Percentiles rank a stretch among this genome's conserved stretches.
Conservation (phyloP, 352 stramenopile species). For the Proteromonas lacertae region DNA sequence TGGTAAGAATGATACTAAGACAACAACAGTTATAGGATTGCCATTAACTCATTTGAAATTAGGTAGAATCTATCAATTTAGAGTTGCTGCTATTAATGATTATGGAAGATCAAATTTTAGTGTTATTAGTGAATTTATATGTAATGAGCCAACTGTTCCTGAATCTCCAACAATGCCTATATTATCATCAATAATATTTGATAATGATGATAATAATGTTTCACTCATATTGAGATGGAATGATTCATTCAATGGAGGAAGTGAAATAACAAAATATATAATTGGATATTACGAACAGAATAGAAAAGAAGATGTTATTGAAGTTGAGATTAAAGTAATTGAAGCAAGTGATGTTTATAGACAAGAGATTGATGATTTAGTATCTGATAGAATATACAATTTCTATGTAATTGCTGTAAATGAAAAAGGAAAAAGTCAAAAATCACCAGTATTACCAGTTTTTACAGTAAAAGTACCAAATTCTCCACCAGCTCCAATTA, state of each 20-base stretch:
- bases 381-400: slow-evolving; percentile 43
- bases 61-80: slow-evolving; percentile 55
- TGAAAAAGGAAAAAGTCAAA: slow-evolving; percentile 25
- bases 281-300: too few relatives aligned
- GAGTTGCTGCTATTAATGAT: slow-evolving; percentile 67
- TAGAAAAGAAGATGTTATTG: too few relatives aligned
- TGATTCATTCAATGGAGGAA: too few relatives aligned
- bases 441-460: slow-evolving; percentile 38
- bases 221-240: too few relatives aligned
- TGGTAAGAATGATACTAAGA: slow-evolving; percentile 31
- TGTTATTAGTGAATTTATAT: slow-evolving; percentile 31
- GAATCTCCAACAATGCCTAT: too few relatives aligned
- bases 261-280: too few relatives aligned
- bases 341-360: too few relatives aligned
- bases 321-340: too few relatives aligned
- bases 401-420: slow-evolving; percentile 60
- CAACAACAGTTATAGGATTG: slow-evolving; percentile 28
- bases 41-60: slow-evolving; percentile 46
- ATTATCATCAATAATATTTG: too few relatives aligned
- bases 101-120: slow-evolving; percentile 24
- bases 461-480: slow-evolving; percentile 28
- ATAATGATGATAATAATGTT: too few relatives aligned
- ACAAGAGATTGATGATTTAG: slow-evolving; percentile 19
- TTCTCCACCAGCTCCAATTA: too few relatives aligned
- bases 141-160: slow-evolving; percentile 32